Evolutionary conservation across 306 rosid genomes (phyloP).

Genomic region (Trifolium repens): DNA sequence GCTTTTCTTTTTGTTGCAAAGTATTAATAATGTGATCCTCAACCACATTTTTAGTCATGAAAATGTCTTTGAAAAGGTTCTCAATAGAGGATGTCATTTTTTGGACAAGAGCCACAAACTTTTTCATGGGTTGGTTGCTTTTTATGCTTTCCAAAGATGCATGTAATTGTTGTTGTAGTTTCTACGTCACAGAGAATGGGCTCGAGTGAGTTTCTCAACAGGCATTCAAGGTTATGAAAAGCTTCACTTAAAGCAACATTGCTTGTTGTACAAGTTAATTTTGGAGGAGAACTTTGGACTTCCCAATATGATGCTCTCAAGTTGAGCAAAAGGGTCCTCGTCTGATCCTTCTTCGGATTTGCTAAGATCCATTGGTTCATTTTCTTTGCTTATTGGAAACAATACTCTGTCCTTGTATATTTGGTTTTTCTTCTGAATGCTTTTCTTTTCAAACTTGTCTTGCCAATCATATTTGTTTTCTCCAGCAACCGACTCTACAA

Average conservation of each 20-base stretch:
- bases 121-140: neutral
- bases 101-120: constrained; percentile 14
- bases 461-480: neutral
- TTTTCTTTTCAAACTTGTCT: constrained; percentile 10
- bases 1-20: constrained; percentile 21
- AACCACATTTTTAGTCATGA: constrained; percentile 20
- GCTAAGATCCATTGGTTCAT: neutral
- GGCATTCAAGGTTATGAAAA: constrained; percentile 29
- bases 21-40: constrained; percentile 12
- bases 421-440: neutral
- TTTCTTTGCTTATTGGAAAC: constrained; percentile 16
- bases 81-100: constrained; percentile 19
- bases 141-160: neutral
- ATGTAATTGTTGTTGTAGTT: too few species aligned
- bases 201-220: constrained; percentile 23
- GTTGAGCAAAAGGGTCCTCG: constrained; percentile 31
- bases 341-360: constrained; percentile 24
- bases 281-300: neutral
- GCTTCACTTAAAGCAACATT: constrained; percentile 20
- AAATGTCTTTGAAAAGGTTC: constrained; percentile 15
- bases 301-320: constrained; percentile 36
- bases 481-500: neutral
- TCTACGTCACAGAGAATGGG: constrained; percentile 6
- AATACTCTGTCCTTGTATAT: neutral
- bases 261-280: constrained; percentile 10